phyloP scores from a whole-genome alignment of 2,329 filamentous ascomycete species.

The Kalaharituber pfeilii region DNA sequence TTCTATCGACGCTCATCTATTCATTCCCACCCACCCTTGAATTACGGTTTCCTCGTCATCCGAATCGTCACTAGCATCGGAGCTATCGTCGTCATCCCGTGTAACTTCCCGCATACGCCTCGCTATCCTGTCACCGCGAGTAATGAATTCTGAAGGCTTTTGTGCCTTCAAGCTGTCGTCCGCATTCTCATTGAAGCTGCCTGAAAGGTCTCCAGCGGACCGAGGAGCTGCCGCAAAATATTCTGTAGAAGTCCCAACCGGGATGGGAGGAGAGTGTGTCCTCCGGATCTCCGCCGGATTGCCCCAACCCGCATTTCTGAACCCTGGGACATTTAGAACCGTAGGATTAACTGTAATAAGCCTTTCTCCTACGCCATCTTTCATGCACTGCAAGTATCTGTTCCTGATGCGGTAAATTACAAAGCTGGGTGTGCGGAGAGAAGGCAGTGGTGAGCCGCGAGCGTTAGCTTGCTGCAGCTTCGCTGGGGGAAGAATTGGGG shows the following conservation, averaged over 20 bases:
- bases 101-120: slow-evolving; percentile 49
- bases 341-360: slow-evolving; percentile 65
- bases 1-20: too few relatives aligned
- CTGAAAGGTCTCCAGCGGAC: background rate
- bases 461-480: background rate
- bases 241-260: slow-evolving; percentile 62
- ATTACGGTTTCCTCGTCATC: slow-evolving; percentile 47
- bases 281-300: slow-evolving; percentile 61
- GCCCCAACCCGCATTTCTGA: slow-evolving; percentile 68
- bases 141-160: background rate
- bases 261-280: slow-evolving; percentile 72
- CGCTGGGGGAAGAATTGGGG: background rate
- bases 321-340: slow-evolving; percentile 62
- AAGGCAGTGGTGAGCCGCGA: background rate
- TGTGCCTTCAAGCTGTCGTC: background rate
- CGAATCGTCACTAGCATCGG: slow-evolving; percentile 67
- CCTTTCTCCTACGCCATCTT: slow-evolving; percentile 69
- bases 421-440: slow-evolving; percentile 36
- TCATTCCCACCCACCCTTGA: background rate
- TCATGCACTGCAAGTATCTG: slow-evolving; percentile 61
- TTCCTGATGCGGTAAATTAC: slow-evolving; percentile 68
- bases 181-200: background rate
- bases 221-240: slow-evolving; percentile 40
- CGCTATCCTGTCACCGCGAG: slow-evolving; percentile 34
- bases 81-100: slow-evolving; percentile 65